Conservation (phyloP, 352 stramenopile species). For the Chrysophaeum taylorii region DNA sequence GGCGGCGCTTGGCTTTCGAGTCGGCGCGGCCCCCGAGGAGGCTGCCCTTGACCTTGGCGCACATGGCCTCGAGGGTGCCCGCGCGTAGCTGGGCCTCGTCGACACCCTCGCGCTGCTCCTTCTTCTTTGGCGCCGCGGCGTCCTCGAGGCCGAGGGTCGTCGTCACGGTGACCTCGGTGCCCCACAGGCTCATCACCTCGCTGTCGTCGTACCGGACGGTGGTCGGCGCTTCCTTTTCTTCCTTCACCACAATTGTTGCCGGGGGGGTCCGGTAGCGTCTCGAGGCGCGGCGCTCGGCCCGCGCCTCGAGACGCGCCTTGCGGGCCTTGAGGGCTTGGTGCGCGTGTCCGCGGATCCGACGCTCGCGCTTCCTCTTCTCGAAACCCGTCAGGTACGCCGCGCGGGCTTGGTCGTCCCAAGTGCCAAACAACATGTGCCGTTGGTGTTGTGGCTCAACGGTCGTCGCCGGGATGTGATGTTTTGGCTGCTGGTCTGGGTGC, state of each 20-base stretch:
- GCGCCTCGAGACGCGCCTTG: background rate
- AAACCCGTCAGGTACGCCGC: background rate
- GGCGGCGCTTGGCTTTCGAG: too few relatives aligned
- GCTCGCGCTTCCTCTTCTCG: conserved; percentile 5
- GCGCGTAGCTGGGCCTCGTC: background rate
- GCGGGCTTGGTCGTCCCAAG: background rate
- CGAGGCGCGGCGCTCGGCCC: background rate
- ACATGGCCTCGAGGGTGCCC: background rate
- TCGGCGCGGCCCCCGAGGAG: too few relatives aligned
- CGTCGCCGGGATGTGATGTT: too few relatives aligned
- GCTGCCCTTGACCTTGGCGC: conserved; percentile 3
- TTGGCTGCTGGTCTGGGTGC: too few relatives aligned
- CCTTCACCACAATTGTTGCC: too few relatives aligned
- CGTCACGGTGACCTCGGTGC: conserved; percentile 2
- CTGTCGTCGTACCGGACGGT: background rate
- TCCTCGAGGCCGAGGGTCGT: conserved; percentile 9
- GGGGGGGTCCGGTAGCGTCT: too few relatives aligned
- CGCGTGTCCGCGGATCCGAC: background rate
- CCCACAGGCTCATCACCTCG: background rate
- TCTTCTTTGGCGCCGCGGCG: background rate
- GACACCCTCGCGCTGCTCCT: too few relatives aligned
- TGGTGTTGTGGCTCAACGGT: too few relatives aligned
- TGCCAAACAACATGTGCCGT: too few relatives aligned
- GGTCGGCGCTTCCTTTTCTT: too few relatives aligned
- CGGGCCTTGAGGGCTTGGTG: background rate